These are phyloP conservation scores for Termitomyces sp. DNA, from an alignment of 768 basidiomycete genomes.

Conservation along the genomic window DNA sequence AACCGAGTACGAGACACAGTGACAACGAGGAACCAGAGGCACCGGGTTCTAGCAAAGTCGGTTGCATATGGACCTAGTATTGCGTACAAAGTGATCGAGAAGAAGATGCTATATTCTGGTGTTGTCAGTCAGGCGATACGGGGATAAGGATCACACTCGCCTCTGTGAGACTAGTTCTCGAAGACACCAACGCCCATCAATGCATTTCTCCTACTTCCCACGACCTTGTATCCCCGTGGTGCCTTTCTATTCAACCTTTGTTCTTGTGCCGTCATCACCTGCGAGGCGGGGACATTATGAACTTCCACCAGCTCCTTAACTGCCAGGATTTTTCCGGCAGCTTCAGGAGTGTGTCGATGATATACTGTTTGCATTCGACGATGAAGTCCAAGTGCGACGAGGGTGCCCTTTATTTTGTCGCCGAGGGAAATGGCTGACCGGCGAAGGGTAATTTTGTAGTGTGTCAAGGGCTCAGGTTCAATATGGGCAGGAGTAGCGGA, in stretches of 20 bases:
- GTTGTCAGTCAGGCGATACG: not conserved
- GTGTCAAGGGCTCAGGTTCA: conserved; percentile 41
- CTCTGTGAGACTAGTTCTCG: conserved; percentile 1
- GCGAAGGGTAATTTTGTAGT: conserved; percentile 85
- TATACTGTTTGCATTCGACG: conserved; percentile 83
- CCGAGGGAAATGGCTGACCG: conserved; percentile 86
- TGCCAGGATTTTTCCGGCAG: conserved; percentile 79
- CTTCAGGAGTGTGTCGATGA: conserved; percentile 63
- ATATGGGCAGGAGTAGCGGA: not conserved
- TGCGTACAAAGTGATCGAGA: not conserved
- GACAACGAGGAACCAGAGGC: not conserved
- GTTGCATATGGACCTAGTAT: not conserved
- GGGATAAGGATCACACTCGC: not conserved
- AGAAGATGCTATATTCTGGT: not conserved
- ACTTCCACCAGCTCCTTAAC: conserved; percentile 92
- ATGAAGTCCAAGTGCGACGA: conserved; percentile 80
- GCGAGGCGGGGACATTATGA: conserved; percentile 67
- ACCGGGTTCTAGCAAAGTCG: not conserved
- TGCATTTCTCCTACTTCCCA: conserved; percentile 28
- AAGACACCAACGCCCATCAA: conserved; percentile 24
- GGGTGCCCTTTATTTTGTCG: conserved; percentile 61
- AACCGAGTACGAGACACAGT: too few relatives aligned
- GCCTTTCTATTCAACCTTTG: conserved; percentile 64
- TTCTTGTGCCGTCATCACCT: conserved; percentile 66
- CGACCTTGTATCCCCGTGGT: conserved; percentile 61